Evolutionary conservation across 805 yeast genomes (phyloP).

Genomic region (Candida oleophila): DNA sequence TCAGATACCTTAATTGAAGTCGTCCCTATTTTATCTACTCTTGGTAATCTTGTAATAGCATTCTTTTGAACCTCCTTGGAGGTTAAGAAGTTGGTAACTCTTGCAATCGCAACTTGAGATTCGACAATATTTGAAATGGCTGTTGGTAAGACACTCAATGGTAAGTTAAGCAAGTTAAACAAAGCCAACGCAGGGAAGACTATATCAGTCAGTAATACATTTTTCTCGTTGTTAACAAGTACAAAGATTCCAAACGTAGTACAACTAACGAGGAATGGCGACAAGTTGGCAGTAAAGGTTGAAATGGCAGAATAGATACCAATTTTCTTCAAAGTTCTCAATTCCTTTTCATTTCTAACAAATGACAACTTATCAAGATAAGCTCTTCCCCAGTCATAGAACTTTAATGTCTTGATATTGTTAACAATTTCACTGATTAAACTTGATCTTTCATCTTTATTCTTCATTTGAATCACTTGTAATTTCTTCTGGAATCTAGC

Average conservation of each 20-base stretch:
- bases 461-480: conserved; percentile 84
- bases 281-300: conserved; percentile 75
- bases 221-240: conserved; percentile 45
- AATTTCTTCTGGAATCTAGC: conserved; percentile 66
- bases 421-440: conserved; percentile 83
- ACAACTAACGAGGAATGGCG: conserved; percentile 88
- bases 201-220: conserved; percentile 81
- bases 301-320: conserved; percentile 71
- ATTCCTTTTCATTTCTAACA: conserved; percentile 87
- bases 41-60: conserved; percentile 49
- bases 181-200: conserved; percentile 89
- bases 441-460: conserved; percentile 90
- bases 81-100: conserved; percentile 72
- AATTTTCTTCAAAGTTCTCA: conserved; percentile 70
- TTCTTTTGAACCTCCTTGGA: conserved; percentile 81
- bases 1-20: conserved; percentile 61
- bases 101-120: conserved; percentile 76
- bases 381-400: conserved; percentile 95
- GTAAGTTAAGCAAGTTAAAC: conserved; percentile 87
- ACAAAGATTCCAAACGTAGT: conserved; percentile 85
- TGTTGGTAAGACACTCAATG: conserved; percentile 88
- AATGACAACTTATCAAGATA: conserved; percentile 68
- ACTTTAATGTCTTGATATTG: conserved; percentile 87
- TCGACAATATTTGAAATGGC: conserved; percentile 89
- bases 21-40: conserved; percentile 45